These are phyloP conservation scores for Thielaviopsis cerberus DNA, from an alignment of 2,329 filamentous ascomycete genomes.

Conservation along the genomic window DNA sequence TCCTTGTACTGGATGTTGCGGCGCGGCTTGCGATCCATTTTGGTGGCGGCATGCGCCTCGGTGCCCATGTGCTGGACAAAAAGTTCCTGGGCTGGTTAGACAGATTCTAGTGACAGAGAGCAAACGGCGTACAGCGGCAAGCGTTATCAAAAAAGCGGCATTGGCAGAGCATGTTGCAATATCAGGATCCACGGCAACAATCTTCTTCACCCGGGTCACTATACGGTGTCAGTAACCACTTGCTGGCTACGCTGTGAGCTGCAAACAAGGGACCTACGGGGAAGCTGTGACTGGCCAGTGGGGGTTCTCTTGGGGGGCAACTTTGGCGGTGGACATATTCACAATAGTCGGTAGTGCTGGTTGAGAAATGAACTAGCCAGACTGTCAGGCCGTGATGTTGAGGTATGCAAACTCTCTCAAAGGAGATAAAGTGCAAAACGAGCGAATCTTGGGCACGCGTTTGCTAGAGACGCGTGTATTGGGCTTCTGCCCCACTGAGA, in stretches of 20 bases:
- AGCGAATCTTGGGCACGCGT: not conserved
- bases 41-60: slow-evolving; percentile 72
- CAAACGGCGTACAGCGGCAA: slow-evolving; percentile 51
- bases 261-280: slow-evolving; percentile 53
- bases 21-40: slow-evolving; percentile 76
- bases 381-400: no score
- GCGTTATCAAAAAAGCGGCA: slow-evolving; percentile 79
- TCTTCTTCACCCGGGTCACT: slow-evolving; percentile 94
- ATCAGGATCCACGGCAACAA: slow-evolving; percentile 74
- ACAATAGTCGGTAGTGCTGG: no score
- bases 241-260: no score
- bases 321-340: slow-evolving; percentile 7
- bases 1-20: slow-evolving; percentile 94
- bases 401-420: no score
- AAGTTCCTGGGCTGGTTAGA: slow-evolving; percentile 79
- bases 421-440: slow-evolving; percentile 2
- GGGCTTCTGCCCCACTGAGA: not conserved
- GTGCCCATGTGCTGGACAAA: slow-evolving; percentile 84
- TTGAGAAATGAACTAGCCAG: no score
- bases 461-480: not conserved
- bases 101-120: not conserved
- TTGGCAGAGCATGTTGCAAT: slow-evolving; percentile 78
- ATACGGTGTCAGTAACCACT: slow-evolving; percentile 7
- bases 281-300: slow-evolving; percentile 69
- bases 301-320: slow-evolving; percentile 40